Conservation (phyloP, 805 yeast genomes). For the Wickerhamiella bombiphila region DNA sequence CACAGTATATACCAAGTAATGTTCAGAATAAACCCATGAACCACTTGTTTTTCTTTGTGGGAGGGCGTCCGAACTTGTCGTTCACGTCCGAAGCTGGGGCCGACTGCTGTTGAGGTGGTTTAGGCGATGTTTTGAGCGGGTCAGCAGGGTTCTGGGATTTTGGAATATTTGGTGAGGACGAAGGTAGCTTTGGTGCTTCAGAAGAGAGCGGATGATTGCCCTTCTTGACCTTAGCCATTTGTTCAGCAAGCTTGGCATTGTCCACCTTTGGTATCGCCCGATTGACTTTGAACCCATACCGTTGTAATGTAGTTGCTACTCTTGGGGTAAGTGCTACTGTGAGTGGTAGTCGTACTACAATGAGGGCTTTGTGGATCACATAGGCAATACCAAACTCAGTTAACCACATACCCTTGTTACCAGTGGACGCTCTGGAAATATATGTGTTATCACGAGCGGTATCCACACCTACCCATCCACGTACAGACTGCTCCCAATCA, state of each 20-base stretch:
- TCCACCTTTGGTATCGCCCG: conserved; percentile 16
- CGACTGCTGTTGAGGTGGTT: not conserved
- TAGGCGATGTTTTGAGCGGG: not conserved
- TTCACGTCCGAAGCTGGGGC: not conserved
- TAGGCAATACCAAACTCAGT: conserved; percentile 86
- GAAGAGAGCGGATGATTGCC: not conserved
- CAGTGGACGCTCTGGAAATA: conserved; percentile 14
- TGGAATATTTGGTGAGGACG: not conserved
- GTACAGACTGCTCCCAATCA: conserved; percentile 45
- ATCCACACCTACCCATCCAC: conserved; percentile 50
- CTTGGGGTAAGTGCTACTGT: conserved; percentile 87
- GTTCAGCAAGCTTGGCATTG: conserved; percentile 10
- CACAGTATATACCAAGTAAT: not conserved
- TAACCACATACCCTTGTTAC: conserved; percentile 35
- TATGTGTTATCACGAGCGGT: conserved; percentile 21
- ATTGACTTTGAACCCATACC: conserved; percentile 73
- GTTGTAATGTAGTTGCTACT: conserved; percentile 47
- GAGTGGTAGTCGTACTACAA: conserved; percentile 71
- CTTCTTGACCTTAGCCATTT: conserved; percentile 2
- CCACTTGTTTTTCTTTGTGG: conserved; percentile 1
- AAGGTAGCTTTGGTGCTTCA: not conserved
- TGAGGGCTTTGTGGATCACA: conserved; percentile 78
- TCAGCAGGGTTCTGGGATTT: not conserved
- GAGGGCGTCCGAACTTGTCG: not conserved
- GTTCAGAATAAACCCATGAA: not conserved